Evolutionary conservation across 1,139 yeast genomes (phyloP), one percentile per base, ranked within the genome.

Genomic region (Meyerozyma elateridarum): DNA sequence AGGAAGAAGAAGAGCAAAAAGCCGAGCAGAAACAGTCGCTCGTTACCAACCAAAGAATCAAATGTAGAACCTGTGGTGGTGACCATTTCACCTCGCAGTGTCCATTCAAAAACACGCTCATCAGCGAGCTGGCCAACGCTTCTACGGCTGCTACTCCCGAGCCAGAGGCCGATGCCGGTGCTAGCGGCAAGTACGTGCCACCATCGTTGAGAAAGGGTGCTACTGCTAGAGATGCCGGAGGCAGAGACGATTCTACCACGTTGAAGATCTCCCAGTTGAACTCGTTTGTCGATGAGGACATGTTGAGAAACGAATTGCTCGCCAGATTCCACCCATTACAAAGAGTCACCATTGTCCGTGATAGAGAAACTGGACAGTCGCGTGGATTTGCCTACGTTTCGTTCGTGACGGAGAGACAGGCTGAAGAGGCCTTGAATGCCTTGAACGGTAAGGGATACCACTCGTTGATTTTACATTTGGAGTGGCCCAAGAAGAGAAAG

Each of bases 341-440:
- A 48, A 81, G 96, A 65, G 85, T 85, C 46, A 82, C 83, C 45
- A 72, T 91, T 44, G 91, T 88, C 41, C 82, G 87, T 66, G 87
- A 89, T 67, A 83, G 88, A 65, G 95, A 85, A 49, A 91, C 97
- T 20, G 94, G 95, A 42, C 83, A 83, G 59, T 85, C 95, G 36
- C 83, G 91, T 67, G 99, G 99, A 48, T 80, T 89, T 61, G 98
- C 98, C n/a, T 91, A 87, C 59, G 94, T 89, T 44, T 82, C 93
- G 36, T 89, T 85, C 62, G 75, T 73, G 31, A 69, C 80, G 39
- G 81, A 77, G 52, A 59, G 61, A 36, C 68, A 67, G 48, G 98
- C 97, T 30, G 82, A 84, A 61, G 62, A 59, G 45, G 97, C 96
- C 30, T 70, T 83, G 64, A 79, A 83, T 43, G 69, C 68, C 45